A percentile compares a stretch with the other conserved stretches of the same genome.
These are phyloP conservation scores for Carpinus viminea DNA, from an alignment of 306 rosid species.

Conservation along the genomic window DNA sequence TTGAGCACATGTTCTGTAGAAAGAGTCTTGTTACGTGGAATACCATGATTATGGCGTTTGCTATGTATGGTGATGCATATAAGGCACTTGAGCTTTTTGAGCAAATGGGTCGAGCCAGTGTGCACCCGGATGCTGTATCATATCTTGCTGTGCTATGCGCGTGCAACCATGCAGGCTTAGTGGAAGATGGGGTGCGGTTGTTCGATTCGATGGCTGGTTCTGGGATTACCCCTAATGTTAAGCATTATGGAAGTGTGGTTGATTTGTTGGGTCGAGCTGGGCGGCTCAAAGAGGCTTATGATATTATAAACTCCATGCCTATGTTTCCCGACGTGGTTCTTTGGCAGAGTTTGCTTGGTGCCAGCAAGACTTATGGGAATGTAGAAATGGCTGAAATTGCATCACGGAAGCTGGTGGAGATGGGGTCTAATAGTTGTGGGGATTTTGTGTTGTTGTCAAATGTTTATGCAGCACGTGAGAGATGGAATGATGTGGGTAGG, in stretches of 20 bases:
- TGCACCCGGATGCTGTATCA: slow-evolving; percentile 59
- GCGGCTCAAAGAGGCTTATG: slow-evolving; percentile 68
- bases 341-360: slow-evolving; percentile 93
- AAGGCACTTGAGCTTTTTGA: slow-evolving; percentile 68
- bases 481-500: slow-evolving; percentile 86
- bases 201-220: slow-evolving; percentile 53
- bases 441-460: slow-evolving; percentile 88
- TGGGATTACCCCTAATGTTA: slow-evolving; percentile 55
- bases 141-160: slow-evolving; percentile 80
- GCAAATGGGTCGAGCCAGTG: slow-evolving; percentile 44
- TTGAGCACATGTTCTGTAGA: slow-evolving; percentile 53
- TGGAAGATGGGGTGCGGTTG: slow-evolving; percentile 70
- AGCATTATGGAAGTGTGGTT: slow-evolving; percentile 82
- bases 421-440: slow-evolving; percentile 83
- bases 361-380: slow-evolving; percentile 76
- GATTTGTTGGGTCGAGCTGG: slow-evolving; percentile 92
- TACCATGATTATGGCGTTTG: slow-evolving; percentile 84
- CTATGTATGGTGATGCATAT: slow-evolving; percentile 66
- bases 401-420: slow-evolving; percentile 62
- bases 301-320: slow-evolving; percentile 60
- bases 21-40: slow-evolving; percentile 81
- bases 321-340: slow-evolving; percentile 69
- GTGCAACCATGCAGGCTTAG: slow-evolving; percentile 83
- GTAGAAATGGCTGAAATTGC: slow-evolving; percentile 85
- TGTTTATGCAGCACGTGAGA: slow-evolving; percentile 69